Percentiles rank a stretch among this genome's conserved stretches.
Evolutionary conservation across 306 rosid species (phyloP).

Genomic region (Quercus aquifolioides): DNA sequence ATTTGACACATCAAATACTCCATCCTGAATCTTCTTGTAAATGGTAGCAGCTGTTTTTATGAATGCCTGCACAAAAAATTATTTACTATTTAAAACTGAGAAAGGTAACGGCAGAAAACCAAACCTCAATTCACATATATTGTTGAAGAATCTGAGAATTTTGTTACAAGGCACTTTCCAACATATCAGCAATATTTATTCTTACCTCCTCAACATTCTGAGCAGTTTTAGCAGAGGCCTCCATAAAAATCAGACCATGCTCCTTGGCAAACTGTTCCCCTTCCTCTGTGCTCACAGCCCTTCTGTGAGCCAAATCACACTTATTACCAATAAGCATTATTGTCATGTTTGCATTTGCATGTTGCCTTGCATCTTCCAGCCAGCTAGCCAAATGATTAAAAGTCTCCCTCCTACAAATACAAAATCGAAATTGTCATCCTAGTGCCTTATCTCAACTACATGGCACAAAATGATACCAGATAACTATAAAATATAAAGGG

Average conservation of each 20-base stretch:
- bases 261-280: slow-evolving; percentile 99
- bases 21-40: slow-evolving; percentile 91
- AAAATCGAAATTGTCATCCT: slow-evolving; percentile 6
- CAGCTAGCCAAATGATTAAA: slow-evolving; percentile 98
- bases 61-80: slow-evolving; percentile 60
- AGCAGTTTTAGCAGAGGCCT: slow-evolving; percentile 97
- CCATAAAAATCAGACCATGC: slow-evolving; percentile 93
- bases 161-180: not conserved
- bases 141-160: not conserved
- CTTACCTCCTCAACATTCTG: slow-evolving; percentile 97
- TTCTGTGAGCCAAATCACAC: slow-evolving; percentile 94
- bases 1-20: slow-evolving; percentile 95
- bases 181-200: not conserved
- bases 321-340: slow-evolving; percentile 94
- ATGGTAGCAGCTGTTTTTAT: slow-evolving; percentile 94
- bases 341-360: slow-evolving; percentile 98
- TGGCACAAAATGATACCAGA: not conserved
- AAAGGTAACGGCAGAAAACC: slow-evolving; percentile 17
- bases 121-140: not conserved
- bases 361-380: slow-evolving; percentile 99
- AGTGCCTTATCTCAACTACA: not conserved
- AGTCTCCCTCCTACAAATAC: slow-evolving; percentile 82
- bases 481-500: not conserved
- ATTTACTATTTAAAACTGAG: not conserved
- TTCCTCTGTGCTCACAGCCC: slow-evolving; percentile 99